Evolutionary conservation across 768 basidiomycete genomes (phyloP).

Genomic region (Daedaleopsis nitida): DNA sequence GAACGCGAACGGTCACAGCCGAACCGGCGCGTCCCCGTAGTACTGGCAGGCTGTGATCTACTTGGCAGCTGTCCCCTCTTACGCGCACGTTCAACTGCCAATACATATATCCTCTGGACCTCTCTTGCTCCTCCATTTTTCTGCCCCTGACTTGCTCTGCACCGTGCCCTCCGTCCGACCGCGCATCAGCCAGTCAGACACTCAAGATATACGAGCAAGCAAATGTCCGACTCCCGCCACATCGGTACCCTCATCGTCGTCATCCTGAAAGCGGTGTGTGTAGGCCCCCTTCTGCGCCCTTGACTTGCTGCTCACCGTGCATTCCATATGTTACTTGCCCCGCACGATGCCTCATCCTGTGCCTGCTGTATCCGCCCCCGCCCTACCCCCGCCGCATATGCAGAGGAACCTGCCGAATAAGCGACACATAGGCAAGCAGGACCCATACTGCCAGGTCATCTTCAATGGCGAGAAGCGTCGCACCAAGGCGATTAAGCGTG

Average conservation of each 20-base stretch:
- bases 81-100: slow-evolving; percentile 9
- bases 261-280: slow-evolving; percentile 88
- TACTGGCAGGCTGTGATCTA: slow-evolving; percentile 3
- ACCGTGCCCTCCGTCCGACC: slow-evolving; percentile 3
- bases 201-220: slow-evolving; percentile 1
- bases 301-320: slow-evolving; percentile 5
- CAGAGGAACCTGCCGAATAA: slow-evolving; percentile 91
- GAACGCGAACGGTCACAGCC: slow-evolving; percentile 9
- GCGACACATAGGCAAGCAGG: slow-evolving; percentile 93
- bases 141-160: slow-evolving; percentile 1
- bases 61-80: background rate
- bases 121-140: background rate
- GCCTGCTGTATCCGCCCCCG: background rate
- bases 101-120: slow-evolving; percentile 5
- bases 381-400: background rate
- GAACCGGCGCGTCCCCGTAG: slow-evolving; percentile 1
- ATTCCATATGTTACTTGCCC: background rate
- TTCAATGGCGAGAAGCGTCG: slow-evolving; percentile 82
- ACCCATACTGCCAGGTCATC: slow-evolving; percentile 86
- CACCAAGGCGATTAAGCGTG: slow-evolving; percentile 93
- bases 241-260: slow-evolving; percentile 95
- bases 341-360: too few relatives aligned
- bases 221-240: slow-evolving; percentile 61
- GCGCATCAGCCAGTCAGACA: background rate
- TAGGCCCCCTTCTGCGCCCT: slow-evolving; percentile 7